A percentile compares a stretch with the other conserved stretches of the same genome.
Conservation (phyloP, 108 stramenopile species). For the Chaetoceros tenuissimus region DNA sequence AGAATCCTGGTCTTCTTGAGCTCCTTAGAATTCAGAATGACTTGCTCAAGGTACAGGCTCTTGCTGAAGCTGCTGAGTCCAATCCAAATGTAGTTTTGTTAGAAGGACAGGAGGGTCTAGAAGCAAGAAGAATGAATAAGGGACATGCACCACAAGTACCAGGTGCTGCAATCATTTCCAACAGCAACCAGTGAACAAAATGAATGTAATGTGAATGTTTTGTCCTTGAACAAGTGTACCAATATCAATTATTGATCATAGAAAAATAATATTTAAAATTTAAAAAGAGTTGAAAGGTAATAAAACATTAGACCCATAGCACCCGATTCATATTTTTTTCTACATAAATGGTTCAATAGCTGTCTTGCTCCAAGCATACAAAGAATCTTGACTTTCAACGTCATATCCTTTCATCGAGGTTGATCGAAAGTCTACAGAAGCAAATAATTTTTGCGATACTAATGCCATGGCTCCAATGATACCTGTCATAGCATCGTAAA, state of each 20-base stretch:
- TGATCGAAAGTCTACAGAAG: background rate
- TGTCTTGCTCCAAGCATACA: conserved; percentile 37
- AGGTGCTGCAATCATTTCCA: background rate
- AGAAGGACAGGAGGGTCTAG: background rate
- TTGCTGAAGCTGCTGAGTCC: background rate
- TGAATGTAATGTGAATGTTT: too few species aligned
- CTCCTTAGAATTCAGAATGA: background rate
- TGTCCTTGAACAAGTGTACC: too few species aligned
- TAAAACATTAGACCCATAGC: too few species aligned
- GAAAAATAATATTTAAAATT: too few species aligned
- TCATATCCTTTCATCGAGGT: conserved; percentile 27
- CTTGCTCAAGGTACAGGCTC: background rate
- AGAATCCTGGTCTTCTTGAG: background rate
- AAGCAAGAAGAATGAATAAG: background rate
- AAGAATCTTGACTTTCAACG: conserved; percentile 16
- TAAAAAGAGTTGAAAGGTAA: too few species aligned
- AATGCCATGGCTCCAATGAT: conserved; percentile 3
- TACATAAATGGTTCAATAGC: conserved; percentile 10
- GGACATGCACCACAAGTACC: background rate
- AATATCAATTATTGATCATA: too few species aligned
- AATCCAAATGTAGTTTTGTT: background rate
- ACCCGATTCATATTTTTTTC: background rate
- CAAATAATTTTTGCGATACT: conserved; percentile 14
- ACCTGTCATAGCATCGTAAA: conserved; percentile 7
- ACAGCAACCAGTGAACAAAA: too few species aligned